Conservation (phyloP, 495 filamentous ascomycete species). For the Hypoxylon crocopeplum region DNA sequence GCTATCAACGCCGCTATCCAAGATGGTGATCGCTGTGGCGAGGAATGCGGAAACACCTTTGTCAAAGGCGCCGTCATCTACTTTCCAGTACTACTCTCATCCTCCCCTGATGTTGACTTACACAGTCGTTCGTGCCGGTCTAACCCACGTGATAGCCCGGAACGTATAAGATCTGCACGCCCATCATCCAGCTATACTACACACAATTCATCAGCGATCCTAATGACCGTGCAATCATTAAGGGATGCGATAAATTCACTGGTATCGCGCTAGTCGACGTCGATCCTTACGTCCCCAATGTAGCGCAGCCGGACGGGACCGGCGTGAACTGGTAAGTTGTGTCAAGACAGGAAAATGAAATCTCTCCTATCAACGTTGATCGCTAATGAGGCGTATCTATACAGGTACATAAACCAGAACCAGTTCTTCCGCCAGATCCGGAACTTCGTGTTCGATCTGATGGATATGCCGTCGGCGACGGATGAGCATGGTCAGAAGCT, state of each 20-base stretch:
- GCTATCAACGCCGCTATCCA: background rate
- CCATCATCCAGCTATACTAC: constrained; percentile 38
- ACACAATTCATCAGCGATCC: constrained; percentile 52
- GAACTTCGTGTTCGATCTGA: constrained; percentile 51
- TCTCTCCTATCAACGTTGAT: too few relatives aligned
- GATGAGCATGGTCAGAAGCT: constrained; percentile 2
- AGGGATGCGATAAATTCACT: constrained; percentile 42
- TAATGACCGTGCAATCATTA: constrained; percentile 44
- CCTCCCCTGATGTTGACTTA: too few relatives aligned
- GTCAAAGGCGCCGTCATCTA: constrained; percentile 18
- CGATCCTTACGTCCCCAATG: constrained; percentile 49
- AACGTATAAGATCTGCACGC: constrained; percentile 19
- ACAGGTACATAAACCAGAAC: constrained; percentile 44
- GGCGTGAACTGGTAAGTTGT: too few relatives aligned
- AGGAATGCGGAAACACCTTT: background rate
- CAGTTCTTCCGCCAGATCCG: constrained; percentile 54
- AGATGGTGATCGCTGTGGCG: background rate
- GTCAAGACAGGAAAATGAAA: constrained; percentile 9
- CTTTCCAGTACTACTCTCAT: constrained; percentile 17
- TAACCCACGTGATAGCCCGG: background rate
- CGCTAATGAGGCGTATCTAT: too few relatives aligned
- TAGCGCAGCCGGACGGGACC: too few relatives aligned
- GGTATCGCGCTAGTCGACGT: constrained; percentile 43
- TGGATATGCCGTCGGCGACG: constrained; percentile 9
- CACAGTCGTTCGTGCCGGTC: too few relatives aligned